phyloP scores from a whole-genome alignment of 2,329 filamentous ascomycete genomes.

The Lachnellula hyalina region DNA sequence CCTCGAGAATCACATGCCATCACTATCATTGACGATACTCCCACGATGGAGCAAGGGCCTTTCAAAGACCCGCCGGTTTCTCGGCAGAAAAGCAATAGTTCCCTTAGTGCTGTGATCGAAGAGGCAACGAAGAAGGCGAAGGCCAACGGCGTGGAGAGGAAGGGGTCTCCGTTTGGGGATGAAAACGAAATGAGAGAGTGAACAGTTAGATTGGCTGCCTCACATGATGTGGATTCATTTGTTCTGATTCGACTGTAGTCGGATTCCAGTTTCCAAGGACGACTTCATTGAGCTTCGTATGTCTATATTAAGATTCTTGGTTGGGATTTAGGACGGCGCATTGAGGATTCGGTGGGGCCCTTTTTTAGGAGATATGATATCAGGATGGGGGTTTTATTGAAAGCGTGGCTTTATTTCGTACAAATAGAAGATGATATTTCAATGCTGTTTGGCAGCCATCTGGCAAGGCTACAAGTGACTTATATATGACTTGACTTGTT shows the following conservation, averaged over 20 bases:
- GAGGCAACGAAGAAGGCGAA: slow-evolving; percentile 40
- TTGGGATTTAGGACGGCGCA: slow-evolving; percentile 19
- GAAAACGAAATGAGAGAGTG: slow-evolving; percentile 50
- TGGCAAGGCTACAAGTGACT: too few species aligned
- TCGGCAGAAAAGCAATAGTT: slow-evolving; percentile 37
- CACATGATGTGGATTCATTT: slow-evolving; percentile 8
- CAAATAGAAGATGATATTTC: slow-evolving; percentile 10
- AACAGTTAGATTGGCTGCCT: slow-evolving; percentile 2
- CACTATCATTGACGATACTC: slow-evolving; percentile 47
- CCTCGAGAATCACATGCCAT: slow-evolving; percentile 40
- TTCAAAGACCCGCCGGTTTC: slow-evolving; percentile 51
- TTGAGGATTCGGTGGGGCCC: background rate
- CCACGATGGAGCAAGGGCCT: slow-evolving; percentile 48
- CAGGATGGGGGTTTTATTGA: slow-evolving; percentile 4
- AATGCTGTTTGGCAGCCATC: background rate
- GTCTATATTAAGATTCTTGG: slow-evolving; percentile 20
- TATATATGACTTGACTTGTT: background rate
- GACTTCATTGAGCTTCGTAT: slow-evolving; percentile 21
- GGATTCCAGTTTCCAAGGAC: slow-evolving; percentile 3
- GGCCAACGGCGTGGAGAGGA: slow-evolving; percentile 31
- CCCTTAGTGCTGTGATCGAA: slow-evolving; percentile 51
- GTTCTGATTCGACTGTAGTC: slow-evolving; percentile 5
- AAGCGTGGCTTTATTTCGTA: slow-evolving; percentile 5
- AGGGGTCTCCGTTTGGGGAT: slow-evolving; percentile 51
- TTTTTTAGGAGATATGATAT: slow-evolving; percentile 4